Percentiles rank a stretch among this genome's conserved stretches.
These are phyloP conservation scores for Cephalotrichum gorgonifer DNA, from an alignment of 2,329 filamentous ascomycete genomes.

Conservation along the genomic window DNA sequence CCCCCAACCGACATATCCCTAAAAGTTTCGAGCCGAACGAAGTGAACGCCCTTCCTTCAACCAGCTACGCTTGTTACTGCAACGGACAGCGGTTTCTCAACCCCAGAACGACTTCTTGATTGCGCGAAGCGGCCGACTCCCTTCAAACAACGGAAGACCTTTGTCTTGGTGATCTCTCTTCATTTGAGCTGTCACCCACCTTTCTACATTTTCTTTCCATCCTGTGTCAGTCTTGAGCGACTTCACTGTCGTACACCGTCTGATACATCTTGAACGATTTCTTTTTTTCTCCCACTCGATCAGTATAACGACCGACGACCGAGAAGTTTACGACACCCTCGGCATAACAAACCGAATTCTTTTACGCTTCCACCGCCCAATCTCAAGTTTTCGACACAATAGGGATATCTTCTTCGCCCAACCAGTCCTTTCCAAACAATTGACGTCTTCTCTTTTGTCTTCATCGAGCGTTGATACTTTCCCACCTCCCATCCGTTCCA, in stretches of 20 bases:
- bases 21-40: background rate
- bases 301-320: background rate
- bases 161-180: background rate
- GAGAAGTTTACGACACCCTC: background rate
- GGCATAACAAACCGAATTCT: background rate
- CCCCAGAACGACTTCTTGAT: background rate
- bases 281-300: background rate
- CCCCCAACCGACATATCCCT: background rate
- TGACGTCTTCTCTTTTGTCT: too few species aligned
- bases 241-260: background rate
- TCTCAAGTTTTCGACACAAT: too few species aligned
- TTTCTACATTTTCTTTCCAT: background rate
- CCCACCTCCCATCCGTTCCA: too few species aligned
- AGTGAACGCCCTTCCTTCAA: background rate
- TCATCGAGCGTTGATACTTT: background rate
- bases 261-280: background rate
- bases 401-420: too few species aligned
- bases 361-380: too few species aligned
- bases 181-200: background rate
- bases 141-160: background rate
- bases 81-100: background rate
- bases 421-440: too few species aligned
- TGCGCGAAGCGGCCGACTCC: background rate
- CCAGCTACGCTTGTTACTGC: slow-evolving; percentile 2
- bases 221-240: background rate